Evolutionary conservation across 495 filamentous ascomycete species (phyloP).

Genomic region (Penicillium bialowiezense): DNA sequence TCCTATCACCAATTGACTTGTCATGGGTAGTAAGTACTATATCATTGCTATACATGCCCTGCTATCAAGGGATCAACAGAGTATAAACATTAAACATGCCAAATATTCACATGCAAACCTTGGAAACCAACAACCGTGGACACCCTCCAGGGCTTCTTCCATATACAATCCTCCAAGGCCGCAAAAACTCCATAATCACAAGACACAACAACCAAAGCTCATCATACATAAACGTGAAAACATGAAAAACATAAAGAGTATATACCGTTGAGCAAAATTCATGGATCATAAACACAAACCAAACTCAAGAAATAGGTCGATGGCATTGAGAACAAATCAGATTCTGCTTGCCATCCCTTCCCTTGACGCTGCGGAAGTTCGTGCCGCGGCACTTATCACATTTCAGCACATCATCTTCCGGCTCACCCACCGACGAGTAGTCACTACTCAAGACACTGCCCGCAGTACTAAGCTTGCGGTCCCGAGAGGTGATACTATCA

Average conservation of each 20-base stretch:
- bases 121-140: not conserved
- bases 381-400: conserved; percentile 50
- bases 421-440: conserved; percentile 35
- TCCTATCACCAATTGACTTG: no score
- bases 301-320: conserved; percentile 20
- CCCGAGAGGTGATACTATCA: conserved; percentile 18
- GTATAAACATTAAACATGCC: no score
- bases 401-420: conserved; percentile 41
- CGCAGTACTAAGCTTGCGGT: conserved; percentile 31
- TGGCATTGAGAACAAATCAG: conserved; percentile 54
- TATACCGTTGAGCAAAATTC: not conserved
- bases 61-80: no score
- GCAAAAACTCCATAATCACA: not conserved
- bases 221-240: not conserved
- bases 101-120: no score
- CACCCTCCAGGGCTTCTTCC: not conserved
- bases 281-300: not conserved
- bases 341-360: conserved; percentile 42
- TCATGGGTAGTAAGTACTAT: no score
- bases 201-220: not conserved
- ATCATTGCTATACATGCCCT: no score
- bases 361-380: conserved; percentile 52
- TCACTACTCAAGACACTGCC: conserved; percentile 48
- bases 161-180: not conserved
- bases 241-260: not conserved